Percentiles rank a stretch among this genome's conserved stretches.
Evolutionary conservation across 441 rosid genomes (phyloP).

Genomic region (Euphorbia celastroides): DNA sequence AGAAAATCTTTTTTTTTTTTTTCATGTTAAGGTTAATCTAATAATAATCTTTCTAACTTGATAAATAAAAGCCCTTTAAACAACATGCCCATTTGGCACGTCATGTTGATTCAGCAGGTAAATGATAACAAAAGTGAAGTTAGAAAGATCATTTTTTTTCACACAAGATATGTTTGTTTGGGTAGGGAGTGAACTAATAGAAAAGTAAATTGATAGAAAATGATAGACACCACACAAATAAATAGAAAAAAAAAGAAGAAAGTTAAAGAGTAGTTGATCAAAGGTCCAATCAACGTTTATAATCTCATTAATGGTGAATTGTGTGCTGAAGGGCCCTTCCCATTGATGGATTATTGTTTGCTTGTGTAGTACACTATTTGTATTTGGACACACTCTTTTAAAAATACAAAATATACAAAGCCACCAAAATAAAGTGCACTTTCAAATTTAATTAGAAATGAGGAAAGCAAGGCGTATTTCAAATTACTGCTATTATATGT

Average conservation of each 20-base stretch:
- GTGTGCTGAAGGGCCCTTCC: slow-evolving; percentile 32
- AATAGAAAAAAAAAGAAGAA: background rate
- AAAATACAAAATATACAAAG: too few relatives aligned
- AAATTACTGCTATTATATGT: background rate
- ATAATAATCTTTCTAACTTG: too few relatives aligned
- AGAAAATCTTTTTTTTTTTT: too few relatives aligned
- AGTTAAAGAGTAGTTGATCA: slow-evolving; percentile 30
- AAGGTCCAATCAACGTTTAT: slow-evolving; percentile 36
- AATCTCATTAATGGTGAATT: slow-evolving; percentile 20
- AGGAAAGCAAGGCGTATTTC: background rate
- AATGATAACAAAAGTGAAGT: too few relatives aligned
- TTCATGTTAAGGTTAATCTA: too few relatives aligned
- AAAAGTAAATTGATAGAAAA: background rate
- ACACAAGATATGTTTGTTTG: slow-evolving; percentile 6
- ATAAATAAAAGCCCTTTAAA: too few relatives aligned
- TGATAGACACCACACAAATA: slow-evolving; percentile 22
- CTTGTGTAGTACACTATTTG: slow-evolving; percentile 27
- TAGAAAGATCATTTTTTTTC: background rate
- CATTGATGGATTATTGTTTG: slow-evolving; percentile 30
- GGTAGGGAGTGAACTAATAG: background rate
- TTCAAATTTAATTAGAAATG: background rate
- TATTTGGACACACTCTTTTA: too few relatives aligned
- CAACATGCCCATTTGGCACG: too few relatives aligned
- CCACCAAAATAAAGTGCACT: too few relatives aligned
- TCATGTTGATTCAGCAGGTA: too few relatives aligned